Base-by-base conservation (phyloP, 768 basidiomycete genomes). In the Mycena pura region DNA sequence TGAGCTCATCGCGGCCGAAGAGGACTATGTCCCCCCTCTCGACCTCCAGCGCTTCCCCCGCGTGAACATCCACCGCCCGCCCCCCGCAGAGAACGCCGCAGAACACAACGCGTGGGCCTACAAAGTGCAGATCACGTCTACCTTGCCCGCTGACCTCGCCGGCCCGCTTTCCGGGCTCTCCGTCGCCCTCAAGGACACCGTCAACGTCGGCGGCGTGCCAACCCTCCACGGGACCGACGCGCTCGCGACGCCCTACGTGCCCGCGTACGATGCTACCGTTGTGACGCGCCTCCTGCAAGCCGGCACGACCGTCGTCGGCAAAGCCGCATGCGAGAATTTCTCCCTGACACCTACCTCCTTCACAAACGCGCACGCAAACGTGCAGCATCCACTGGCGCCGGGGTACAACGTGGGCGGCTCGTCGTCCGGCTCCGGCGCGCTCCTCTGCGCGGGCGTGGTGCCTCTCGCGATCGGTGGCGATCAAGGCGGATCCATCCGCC, bases 251-350 rank as follows among this genome's bases (percentile, higher is more conserved):
- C 77, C 48, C 87, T 87, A 67, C 64, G 59, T 1, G 78, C 90
- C 0, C 82, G 86, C 0, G 3, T 88, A 84, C 65, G 84, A 86
- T 64, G 86, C 90, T n/a, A 89, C 88, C 0, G 83, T 84, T 17
- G 86, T 90, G 1, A 55, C 70, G 2, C 73, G 81, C 4, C 70
- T 92, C 2, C 72, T 74, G 0, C 47, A 69, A 0, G 73, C 75
- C 0, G 89, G 88, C 3, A 88, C 83, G 0, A 58, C 76, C 5
- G 76, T 91, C 14, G 65, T 84, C 2, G 91, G 88, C 5, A 90
- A 91, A 72, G 83, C 88, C 2, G 89, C 89, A 69, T 88, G 88
- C 74, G 91, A 92, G 66, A 90, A 92, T 72, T 91, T 92, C 67
- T 89, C 89, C 4, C 89, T 91, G 87, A 38, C 64, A 5, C 60